Evolutionary conservation across 1,284 basidiomycete species (phyloP), one percentile per base, ranked within the genome.

Genomic region (Amylostereum areolatum): DNA sequence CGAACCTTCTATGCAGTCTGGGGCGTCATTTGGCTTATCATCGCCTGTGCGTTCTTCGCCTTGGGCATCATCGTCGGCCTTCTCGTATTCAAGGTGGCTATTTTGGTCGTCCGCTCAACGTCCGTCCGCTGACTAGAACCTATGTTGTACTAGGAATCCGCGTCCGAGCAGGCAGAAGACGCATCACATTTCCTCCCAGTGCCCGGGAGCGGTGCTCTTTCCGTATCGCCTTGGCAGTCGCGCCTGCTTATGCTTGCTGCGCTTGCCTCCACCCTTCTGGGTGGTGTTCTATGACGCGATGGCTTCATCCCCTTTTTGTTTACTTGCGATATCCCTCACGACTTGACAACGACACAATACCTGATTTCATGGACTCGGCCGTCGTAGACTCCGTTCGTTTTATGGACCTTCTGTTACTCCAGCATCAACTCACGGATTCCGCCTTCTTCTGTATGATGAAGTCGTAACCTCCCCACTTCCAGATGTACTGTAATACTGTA

Each of bases 21-120:
- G 91, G 92, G 92, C 46, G 81, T 93, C 48, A 76, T 97, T 52
- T 98, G 95, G 95, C 79, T 96, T 32, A 64, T 97, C 55, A 71
- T 85, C 42, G 88, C 93, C 0, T 76, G 89, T 50, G 61, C 78
- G 11, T 97, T 92, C 72, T 96, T 98, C 61, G 86, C 76, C 1
- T 72, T 77, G 0, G 93, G 91, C 1, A 73, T 97, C 51, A 68
- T 97, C 29, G 83, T 95, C 28, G 93, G 93, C 3, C 67, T 95
- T 9, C 83, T 78, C n/a, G 83, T 78, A 0, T 96, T 96, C 81
- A 93, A 94, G 74, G 86, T 85, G 54, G 2, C 64, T 58, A 11
- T 39, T 40, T 7, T 33, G 41, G 2, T 36, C 40, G n/a, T 27
- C 33, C 29, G 27, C 10, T 45, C 6, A 34, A 28, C 6, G 37